Conservation (phyloP, 2,329 filamentous ascomycete genomes). For the Colletotrichum noveboracense region DNA sequence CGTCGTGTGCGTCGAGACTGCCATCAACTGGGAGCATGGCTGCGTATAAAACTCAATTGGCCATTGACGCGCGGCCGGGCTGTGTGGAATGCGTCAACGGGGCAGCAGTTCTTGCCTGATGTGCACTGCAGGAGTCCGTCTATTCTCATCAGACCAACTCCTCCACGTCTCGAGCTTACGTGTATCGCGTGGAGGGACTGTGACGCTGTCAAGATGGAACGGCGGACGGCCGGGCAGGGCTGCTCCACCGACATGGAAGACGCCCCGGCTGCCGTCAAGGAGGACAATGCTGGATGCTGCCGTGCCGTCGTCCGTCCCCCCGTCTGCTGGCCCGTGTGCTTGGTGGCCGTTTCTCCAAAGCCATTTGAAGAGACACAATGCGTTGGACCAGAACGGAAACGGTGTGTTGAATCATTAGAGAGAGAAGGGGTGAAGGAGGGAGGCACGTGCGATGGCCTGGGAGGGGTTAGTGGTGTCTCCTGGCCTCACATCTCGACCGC, state of each 20-base stretch:
- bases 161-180: neutral
- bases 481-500: neutral
- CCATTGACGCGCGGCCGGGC: neutral
- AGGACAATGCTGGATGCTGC: neutral
- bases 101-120: neutral
- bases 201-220: neutral
- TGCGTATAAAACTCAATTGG: constrained; percentile 16
- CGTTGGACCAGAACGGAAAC: neutral
- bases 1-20: neutral
- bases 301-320: neutral
- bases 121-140: neutral
- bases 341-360: neutral
- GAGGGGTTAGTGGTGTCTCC: neutral
- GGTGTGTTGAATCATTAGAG: neutral
- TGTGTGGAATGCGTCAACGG: neutral
- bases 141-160: neutral
- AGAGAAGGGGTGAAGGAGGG: neutral
- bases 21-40: constrained; percentile 2
- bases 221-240: neutral
- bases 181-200: neutral
- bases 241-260: neutral
- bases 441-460: neutral
- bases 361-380: neutral
- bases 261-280: neutral
- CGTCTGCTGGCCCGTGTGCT: neutral